Evolutionary conservation across 2,329 filamentous ascomycete genomes (phyloP).

Genomic region (Hyphodiscus sp.): DNA sequence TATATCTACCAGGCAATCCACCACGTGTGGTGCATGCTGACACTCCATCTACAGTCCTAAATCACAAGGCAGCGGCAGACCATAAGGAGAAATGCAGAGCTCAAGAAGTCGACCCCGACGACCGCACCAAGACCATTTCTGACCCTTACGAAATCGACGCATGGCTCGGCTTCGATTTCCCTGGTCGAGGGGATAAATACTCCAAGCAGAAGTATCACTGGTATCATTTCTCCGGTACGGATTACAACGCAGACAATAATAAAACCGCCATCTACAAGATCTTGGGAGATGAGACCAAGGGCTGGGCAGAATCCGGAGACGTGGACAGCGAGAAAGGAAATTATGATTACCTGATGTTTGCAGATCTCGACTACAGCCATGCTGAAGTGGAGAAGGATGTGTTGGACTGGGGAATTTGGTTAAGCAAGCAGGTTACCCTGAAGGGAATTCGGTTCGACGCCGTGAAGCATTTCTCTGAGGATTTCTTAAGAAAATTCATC

Average conservation of each 20-base stretch:
- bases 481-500: conserved; percentile 62
- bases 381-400: conserved; percentile 59
- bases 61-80: conserved; percentile 66
- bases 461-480: conserved; percentile 63
- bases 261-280: conserved; percentile 61
- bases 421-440: conserved; percentile 53
- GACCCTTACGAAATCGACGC: conserved; percentile 57
- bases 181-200: conserved; percentile 52
- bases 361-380: conserved; percentile 60
- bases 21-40: too few relatives aligned
- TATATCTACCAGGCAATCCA: not conserved
- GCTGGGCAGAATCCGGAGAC: conserved; percentile 57
- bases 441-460: conserved; percentile 66
- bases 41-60: conserved; percentile 43
- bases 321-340: conserved; percentile 57
- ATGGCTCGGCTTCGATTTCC: conserved; percentile 63
- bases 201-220: conserved; percentile 58
- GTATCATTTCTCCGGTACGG: conserved; percentile 62
- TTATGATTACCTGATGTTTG: conserved; percentile 66
- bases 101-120: conserved; percentile 55
- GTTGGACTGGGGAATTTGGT: conserved; percentile 61
- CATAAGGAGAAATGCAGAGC: conserved; percentile 54
- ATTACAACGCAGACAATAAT: conserved; percentile 51
- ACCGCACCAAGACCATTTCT: conserved; percentile 49
- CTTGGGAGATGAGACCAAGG: conserved; percentile 50